Evolutionary conservation across 2,329 filamentous ascomycete species (phyloP), one percentile per base, ranked within the genome.

Genomic region (Coniochaeta pulveracea): DNA sequence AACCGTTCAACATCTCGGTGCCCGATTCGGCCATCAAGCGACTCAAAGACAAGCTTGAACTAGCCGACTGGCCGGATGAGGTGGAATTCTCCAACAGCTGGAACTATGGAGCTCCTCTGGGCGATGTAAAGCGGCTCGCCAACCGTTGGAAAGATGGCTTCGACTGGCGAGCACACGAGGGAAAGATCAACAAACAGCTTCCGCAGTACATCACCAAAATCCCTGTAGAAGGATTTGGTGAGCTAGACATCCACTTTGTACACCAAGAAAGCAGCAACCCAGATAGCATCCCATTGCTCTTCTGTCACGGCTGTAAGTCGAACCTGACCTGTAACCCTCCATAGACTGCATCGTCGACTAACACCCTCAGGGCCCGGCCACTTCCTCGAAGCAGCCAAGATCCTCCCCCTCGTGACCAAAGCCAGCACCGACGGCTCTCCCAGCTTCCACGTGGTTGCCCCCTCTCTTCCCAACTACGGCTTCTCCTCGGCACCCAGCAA

Each of bases 341-440:
- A n/a, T n/a, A n/a, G n/a, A n/a, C n/a, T n/a, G n/a, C n/a, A n/a
- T n/a, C 22, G 22, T n/a, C n/a, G 9, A 24, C 22, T 9, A 24
- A 8, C 9, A 9, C 9, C 9, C 22, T n/a, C 26, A 39, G 35
- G 39, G 72, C 80, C 80, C 0, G 80, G 80, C 1, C 77, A 69
- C 41, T 83, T 81, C 47, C 48, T 80, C 29, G 79, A 85, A 53
- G 75, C 73, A 3, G 54, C 58, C 14, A 82, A 80, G 46, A 56
- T 84, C 28, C 57, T 85, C 6, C 63, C 61, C 2, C 53, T 62
- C 0, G 51, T 71, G 10, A 52, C 53, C 0, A 47, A 55, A 21
- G 56, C 46, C 10, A 42, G 46, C 10, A 42, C 12, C 18, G 52
- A 42, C 33, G 55, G 41, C 4, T 39, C 46, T 30, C 61, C 52